Percentiles rank a stretch among this genome's conserved stretches.
Evolutionary conservation across 306 rosid species (phyloP).

Genomic region (Sindora glabra): DNA sequence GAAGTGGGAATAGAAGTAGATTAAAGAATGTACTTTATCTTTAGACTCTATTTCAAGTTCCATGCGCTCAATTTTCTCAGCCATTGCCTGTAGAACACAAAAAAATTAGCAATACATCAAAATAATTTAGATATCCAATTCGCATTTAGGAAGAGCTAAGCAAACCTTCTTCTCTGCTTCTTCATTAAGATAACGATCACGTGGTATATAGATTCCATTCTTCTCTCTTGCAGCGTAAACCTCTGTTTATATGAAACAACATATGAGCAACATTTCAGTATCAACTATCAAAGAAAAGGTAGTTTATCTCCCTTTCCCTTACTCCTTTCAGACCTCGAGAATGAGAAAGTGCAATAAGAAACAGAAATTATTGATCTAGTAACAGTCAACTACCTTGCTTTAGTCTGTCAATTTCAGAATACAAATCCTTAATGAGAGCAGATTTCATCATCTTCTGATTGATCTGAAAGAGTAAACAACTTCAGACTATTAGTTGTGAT

Average conservation of each 20-base stretch:
- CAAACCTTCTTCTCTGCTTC: slow-evolving; percentile 97
- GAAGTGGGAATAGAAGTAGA: slow-evolving; percentile 11
- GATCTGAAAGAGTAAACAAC: slow-evolving; percentile 45
- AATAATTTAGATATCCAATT: neutral
- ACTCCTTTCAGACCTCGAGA: neutral
- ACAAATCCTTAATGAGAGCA: slow-evolving; percentile 93
- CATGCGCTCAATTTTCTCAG: slow-evolving; percentile 95
- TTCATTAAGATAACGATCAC: slow-evolving; percentile 92
- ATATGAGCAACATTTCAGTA: slow-evolving; percentile 2
- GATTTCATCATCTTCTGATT: slow-evolving; percentile 99
- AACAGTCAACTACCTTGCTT: slow-evolving; percentile 71
- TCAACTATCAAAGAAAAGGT: neutral
- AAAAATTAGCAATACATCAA: slow-evolving; percentile 8
- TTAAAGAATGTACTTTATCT: slow-evolving; percentile 64
- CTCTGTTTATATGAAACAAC: slow-evolving; percentile 38
- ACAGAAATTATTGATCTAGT: slow-evolving; percentile 11
- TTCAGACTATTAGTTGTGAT: slow-evolving; percentile 17
- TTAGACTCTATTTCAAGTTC: slow-evolving; percentile 86
- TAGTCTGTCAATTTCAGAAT: slow-evolving; percentile 89
- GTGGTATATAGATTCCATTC: slow-evolving; percentile 98
- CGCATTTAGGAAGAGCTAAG: neutral
- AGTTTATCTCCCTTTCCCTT: neutral
- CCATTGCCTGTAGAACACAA: slow-evolving; percentile 65
- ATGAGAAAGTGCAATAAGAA: neutral
- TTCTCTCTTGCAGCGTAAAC: slow-evolving; percentile 99